These are phyloP conservation scores for Trametes coccinea DNA, from an alignment of 768 basidiomycete species.

Conservation along the genomic window DNA sequence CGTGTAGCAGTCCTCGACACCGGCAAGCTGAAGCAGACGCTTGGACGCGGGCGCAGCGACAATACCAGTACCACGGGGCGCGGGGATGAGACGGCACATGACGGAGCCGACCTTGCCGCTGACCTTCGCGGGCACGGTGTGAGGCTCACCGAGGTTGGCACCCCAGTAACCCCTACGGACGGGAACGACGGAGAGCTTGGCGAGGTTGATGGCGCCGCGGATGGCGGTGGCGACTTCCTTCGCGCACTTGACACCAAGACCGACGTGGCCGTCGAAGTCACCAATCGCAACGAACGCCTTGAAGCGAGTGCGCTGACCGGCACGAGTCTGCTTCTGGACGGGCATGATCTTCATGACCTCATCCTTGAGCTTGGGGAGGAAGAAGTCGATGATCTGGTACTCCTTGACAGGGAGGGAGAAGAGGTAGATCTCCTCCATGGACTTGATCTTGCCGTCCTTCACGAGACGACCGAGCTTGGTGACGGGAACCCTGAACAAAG, in stretches of 20 bases:
- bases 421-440: constrained; percentile 99
- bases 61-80: constrained; percentile 98
- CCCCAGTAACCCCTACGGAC: constrained; percentile 99
- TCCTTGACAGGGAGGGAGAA: constrained; percentile 99
- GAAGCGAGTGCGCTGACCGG: constrained; percentile 99
- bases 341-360: constrained; percentile 99
- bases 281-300: constrained; percentile 99
- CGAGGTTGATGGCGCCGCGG: constrained; percentile 98
- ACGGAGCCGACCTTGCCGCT: constrained; percentile 98
- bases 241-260: constrained; percentile 99
- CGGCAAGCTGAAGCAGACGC: constrained; percentile 95
- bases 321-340: constrained; percentile 99
- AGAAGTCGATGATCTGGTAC: constrained; percentile 98
- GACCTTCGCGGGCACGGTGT: constrained; percentile 98
- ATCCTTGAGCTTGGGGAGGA: constrained; percentile 99
- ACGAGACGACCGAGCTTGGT: constrained; percentile 99
- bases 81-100: constrained; percentile 98
- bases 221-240: constrained; percentile 99
- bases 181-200: constrained; percentile 96
- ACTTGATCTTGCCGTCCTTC: constrained; percentile 99
- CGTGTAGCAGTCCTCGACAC: constrained; percentile 97
- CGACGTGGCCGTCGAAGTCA: constrained; percentile 98
- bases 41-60: constrained; percentile 98
- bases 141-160: constrained; percentile 96
- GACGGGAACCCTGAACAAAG: constrained; percentile 77